Evolutionary conservation across 2,329 filamentous ascomycete genomes (phyloP), one percentile per base, ranked within the genome.

Genomic region (Dactylellina leptospora): DNA sequence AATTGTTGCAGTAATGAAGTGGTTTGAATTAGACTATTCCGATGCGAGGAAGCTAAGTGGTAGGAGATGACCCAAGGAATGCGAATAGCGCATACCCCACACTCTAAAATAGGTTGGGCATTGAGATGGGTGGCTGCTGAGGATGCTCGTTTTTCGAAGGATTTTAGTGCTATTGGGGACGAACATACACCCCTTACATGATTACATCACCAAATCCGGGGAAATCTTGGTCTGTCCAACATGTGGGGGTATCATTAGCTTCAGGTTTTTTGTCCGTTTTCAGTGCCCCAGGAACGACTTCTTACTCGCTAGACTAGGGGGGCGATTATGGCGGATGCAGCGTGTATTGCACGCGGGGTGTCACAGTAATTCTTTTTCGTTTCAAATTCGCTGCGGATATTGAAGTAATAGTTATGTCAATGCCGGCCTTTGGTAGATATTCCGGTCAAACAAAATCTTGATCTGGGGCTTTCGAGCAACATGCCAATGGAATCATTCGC

Each of bases 161-260:
- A 42, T 42, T 8, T 42, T 4, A 4, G 9, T n/a, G 6, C 42
- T 23, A n/a, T n/a, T n/a, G n/a, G n/a, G n/a, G n/a, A n/a, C n/a
- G n/a, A n/a, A 18, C 20, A 16, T 27, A 25, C 40, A 40, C 61
- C 61, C 61, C 44, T 66, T 66, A 66, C 61, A 66, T 66, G 61
- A 66, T 63, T 58, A 59, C 51, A 63, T 62, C 50, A 53, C 50
- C 66, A 58, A 71, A 71, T 71, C 66, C 66, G 66, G 66, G 62
- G 58, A 62, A 63, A 20, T n/a, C n/a, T n/a, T n/a, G n/a, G n/a
- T 28, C 18, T 33, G 44, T 16, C 48, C 27, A 16, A 40, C 10
- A 27, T 33, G 66, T 71, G 56, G 66, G 56, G 56, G 56, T 54
- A 22, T 30, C 30, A 27, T 44, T 71, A 51, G 44, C 47, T 36